Percentiles rank a stretch among this genome's conserved stretches.
Evolutionary conservation across 345 rosid species (phyloP).

Genomic region (Brassica nigra): DNA sequence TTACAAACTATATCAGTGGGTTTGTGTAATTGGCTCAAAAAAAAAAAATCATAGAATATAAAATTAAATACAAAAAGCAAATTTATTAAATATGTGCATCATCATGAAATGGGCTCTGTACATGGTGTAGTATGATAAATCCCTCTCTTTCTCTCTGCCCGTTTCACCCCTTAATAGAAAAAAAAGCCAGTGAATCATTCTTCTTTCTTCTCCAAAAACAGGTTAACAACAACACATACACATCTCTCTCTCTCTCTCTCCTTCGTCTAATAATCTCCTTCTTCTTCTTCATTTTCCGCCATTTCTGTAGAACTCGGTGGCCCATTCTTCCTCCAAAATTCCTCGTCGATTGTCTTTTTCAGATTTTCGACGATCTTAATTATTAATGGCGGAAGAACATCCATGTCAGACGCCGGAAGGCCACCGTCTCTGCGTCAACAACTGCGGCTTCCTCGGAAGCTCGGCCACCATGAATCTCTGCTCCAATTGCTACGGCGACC

Average conservation of each 20-base stretch:
- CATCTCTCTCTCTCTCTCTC: background rate
- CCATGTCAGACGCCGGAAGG: slow-evolving; percentile 56
- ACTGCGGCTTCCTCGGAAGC: slow-evolving; percentile 59
- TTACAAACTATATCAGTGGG: background rate
- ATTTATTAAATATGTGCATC: background rate
- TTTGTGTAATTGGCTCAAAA: background rate
- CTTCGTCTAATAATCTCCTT: background rate
- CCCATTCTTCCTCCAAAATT: background rate
- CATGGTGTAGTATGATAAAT: background rate
- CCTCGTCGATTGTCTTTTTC: slow-evolving; percentile 5
- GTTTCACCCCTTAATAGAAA: slow-evolving; percentile 16
- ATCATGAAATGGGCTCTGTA: background rate
- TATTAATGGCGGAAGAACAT: slow-evolving; percentile 60
- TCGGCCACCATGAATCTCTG: slow-evolving; percentile 61
- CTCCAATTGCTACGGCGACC: slow-evolving; percentile 54
- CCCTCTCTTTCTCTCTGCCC: slow-evolving; percentile 20
- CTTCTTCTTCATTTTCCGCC: background rate
- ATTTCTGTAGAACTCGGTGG: slow-evolving; percentile 17
- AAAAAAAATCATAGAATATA: background rate
- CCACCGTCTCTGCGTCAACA: slow-evolving; percentile 53
- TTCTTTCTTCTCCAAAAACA: slow-evolving; percentile 17
- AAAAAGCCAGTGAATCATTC: slow-evolving; percentile 14
- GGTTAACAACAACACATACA: slow-evolving; percentile 14
- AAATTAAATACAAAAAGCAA: background rate
- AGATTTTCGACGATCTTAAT: background rate